A percentile compares a stretch with the other conserved stretches of the same genome.
Conservation (phyloP, 208 protist genomes). For the Trypanosoma boissoni region DNA sequence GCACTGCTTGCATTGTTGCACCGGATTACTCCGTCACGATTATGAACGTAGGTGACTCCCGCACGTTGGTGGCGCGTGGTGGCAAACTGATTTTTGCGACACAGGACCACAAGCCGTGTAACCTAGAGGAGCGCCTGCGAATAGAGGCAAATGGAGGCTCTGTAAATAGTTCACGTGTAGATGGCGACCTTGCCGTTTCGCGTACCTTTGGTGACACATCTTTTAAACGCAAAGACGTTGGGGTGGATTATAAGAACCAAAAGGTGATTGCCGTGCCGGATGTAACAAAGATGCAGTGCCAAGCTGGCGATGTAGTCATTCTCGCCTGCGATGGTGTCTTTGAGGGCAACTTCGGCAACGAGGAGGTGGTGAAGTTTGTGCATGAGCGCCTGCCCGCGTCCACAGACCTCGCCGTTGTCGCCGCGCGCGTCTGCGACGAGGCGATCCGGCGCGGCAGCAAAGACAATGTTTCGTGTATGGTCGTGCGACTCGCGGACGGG, state of each 20-base stretch:
- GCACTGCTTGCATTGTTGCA: slow-evolving; percentile 74
- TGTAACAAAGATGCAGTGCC: slow-evolving; percentile 59
- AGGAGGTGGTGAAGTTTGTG: slow-evolving; percentile 80
- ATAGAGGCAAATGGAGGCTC: slow-evolving; percentile 87
- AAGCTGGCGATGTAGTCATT: slow-evolving; percentile 79
- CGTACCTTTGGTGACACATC: slow-evolving; percentile 91
- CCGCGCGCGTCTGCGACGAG: slow-evolving; percentile 82
- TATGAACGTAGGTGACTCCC: slow-evolving; percentile 91
- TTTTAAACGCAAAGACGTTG: slow-evolving; percentile 76
- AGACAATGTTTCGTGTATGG: slow-evolving; percentile 89
- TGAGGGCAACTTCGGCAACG: slow-evolving; percentile 85
- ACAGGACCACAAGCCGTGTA: slow-evolving; percentile 90
- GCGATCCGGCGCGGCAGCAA: slow-evolving; percentile 87
- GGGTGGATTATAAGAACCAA: slow-evolving; percentile 66
- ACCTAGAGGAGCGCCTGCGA: slow-evolving; percentile 64
- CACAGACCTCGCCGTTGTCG: slow-evolving; percentile 74
- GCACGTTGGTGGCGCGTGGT: slow-evolving; percentile 69
- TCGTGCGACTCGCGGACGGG: slow-evolving; percentile 70
- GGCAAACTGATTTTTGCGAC: slow-evolving; percentile 72
- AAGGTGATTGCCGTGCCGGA: slow-evolving; percentile 88
- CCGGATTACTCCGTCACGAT: slow-evolving; percentile 54
- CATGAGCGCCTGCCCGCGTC: slow-evolving; percentile 49
- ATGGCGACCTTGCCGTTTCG: slow-evolving; percentile 92
- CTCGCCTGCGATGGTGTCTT: slow-evolving; percentile 91
- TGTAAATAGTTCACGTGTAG: slow-evolving; percentile 85